Conservation (phyloP, 2,329 filamentous ascomycete species). For the Penicillium sp. region DNA sequence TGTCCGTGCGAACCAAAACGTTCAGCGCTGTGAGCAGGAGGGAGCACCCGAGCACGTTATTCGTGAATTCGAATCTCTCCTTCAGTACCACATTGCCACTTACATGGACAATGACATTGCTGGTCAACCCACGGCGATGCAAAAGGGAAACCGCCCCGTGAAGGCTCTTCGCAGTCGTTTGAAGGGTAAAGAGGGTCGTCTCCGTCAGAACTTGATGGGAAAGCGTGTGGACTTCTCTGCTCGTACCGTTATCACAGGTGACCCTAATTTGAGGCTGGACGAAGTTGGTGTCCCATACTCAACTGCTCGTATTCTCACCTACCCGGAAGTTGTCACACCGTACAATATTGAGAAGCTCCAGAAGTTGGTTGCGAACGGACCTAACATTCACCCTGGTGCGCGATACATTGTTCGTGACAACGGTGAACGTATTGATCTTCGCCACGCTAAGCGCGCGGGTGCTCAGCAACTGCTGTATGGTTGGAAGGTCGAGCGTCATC, state of each 20-base stretch:
- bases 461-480: constrained; percentile 84
- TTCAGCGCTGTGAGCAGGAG: constrained; percentile 84
- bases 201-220: constrained; percentile 98
- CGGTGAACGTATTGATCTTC: constrained; percentile 89
- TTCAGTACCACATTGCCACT: constrained; percentile 97
- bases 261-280: constrained; percentile 92
- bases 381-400: constrained; percentile 90
- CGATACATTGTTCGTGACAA: constrained; percentile 95
- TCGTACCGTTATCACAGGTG: constrained; percentile 98
- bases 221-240: constrained; percentile 99
- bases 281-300: constrained; percentile 95
- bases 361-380: constrained; percentile 84
- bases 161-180: constrained; percentile 95
- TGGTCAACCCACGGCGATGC: constrained; percentile 86
- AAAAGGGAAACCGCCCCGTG: constrained; percentile 94
- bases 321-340: constrained; percentile 93
- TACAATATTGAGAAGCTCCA: constrained; percentile 97
- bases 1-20: constrained; percentile 93
- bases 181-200: constrained; percentile 98
- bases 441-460: constrained; percentile 84
- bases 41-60: constrained; percentile 89
- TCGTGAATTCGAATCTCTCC: constrained; percentile 81
- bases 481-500: constrained; percentile 97
- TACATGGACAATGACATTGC: constrained; percentile 99
- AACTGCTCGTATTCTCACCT: constrained; percentile 89